A percentile compares a stretch with the other conserved stretches of the same genome.
phyloP scores from a whole-genome alignment of 2,329 filamentous ascomycete genomes.

The Dissoconium aciculare region DNA sequence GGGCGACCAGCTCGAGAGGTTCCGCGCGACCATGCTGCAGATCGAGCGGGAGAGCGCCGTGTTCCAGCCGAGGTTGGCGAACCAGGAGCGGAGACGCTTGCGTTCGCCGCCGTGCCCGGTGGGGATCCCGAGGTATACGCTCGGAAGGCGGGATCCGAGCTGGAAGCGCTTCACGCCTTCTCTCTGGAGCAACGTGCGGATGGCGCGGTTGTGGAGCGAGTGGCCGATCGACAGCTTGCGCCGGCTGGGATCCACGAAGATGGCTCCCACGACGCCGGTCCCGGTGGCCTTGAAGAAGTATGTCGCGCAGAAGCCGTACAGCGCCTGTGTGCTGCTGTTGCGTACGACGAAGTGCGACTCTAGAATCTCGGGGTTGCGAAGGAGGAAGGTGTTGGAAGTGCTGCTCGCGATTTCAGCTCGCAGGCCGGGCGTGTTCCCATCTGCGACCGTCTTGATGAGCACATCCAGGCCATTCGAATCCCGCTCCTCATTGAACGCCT shows the following conservation, averaged over 20 bases:
- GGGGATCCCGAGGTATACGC: conserved; percentile 76
- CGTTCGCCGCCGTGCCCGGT: conserved; percentile 46
- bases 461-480: conserved; percentile 60
- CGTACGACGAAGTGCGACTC: conserved; percentile 84
- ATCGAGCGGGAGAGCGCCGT: conserved; percentile 47
- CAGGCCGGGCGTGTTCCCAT: conserved; percentile 49
- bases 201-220: conserved; percentile 72
- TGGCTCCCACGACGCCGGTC: conserved; percentile 62
- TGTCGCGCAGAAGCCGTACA: conserved; percentile 86
- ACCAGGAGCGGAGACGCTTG: conserved; percentile 59
- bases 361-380: conserved; percentile 54
- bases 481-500: conserved; percentile 66
- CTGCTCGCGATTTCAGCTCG: conserved; percentile 55
- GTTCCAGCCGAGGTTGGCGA: conserved; percentile 82
- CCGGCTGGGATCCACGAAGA: conserved; percentile 80
- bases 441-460: conserved; percentile 56
- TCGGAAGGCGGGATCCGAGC: conserved; percentile 65
- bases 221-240: conserved; percentile 81
- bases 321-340: conserved; percentile 77
- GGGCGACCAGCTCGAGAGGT: conserved; percentile 57
- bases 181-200: conserved; percentile 58
- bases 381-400: conserved; percentile 59
- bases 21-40: conserved; percentile 58
- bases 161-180: conserved; percentile 65
- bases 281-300: conserved; percentile 59